phyloP scores from a whole-genome alignment of 163 green algal genomes.

The Smithsoniella earleae region DNA sequence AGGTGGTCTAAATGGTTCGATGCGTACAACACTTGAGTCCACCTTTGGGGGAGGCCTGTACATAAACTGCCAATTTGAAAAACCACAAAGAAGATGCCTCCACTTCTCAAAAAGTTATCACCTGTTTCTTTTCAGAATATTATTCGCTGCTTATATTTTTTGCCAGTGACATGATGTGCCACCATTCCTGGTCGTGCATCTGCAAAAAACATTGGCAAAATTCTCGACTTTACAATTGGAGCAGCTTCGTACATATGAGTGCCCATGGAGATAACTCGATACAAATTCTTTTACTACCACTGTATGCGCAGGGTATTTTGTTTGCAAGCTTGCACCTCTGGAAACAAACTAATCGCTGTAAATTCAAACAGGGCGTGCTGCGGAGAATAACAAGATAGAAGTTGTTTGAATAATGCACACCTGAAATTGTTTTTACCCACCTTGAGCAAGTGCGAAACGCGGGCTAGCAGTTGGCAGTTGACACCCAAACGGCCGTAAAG shows the following conservation, averaged over 20 bases:
- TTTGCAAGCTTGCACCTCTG: no score
- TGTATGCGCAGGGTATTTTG: no score
- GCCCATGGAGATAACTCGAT: background rate
- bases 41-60: conserved; percentile 91
- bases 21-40: conserved; percentile 91
- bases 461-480: conserved; percentile 90
- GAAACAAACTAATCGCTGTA: no score
- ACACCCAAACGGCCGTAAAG: conserved; percentile 79
- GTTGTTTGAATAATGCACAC: background rate
- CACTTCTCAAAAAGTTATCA: background rate
- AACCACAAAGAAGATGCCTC: no score
- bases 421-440: conserved; percentile 93
- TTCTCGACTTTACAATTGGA: no score
- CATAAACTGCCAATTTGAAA: no score
- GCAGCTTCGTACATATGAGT: no score
- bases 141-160: background rate
- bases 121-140: background rate
- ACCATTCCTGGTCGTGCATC: no score
- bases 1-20: conserved; percentile 88
- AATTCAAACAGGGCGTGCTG: background rate
- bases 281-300: background rate
- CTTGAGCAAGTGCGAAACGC: conserved; percentile 56
- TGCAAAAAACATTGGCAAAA: no score
- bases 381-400: background rate
- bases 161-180: background rate